Conservation (phyloP, 1,284 basidiomycete species). For the Ganoderma boninense region DNA sequence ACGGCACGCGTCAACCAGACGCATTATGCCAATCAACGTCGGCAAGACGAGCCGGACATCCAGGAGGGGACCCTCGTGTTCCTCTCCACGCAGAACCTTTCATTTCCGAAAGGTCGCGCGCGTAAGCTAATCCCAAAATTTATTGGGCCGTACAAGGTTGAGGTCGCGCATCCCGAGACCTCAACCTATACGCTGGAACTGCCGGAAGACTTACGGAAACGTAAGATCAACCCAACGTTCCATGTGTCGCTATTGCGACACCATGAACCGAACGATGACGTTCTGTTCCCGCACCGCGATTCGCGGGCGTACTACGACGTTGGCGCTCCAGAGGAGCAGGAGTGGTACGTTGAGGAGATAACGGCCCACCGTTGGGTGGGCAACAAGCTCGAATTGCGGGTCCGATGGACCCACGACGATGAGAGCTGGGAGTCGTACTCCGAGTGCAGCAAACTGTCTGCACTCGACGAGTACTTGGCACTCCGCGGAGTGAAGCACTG, state of each 20-base stretch:
- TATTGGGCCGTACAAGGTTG: slow-evolving; percentile 43
- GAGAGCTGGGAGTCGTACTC: slow-evolving; percentile 30
- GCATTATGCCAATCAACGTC: too few species aligned
- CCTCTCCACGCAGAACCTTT: too few species aligned
- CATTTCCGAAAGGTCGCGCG: slow-evolving; percentile 41
- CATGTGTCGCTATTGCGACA: slow-evolving; percentile 36
- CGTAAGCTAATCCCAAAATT: slow-evolving; percentile 43
- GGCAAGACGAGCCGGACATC: too few species aligned
- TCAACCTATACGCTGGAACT: slow-evolving; percentile 41
- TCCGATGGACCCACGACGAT: too few species aligned
- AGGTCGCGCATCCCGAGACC: slow-evolving; percentile 18
- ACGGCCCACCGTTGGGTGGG: slow-evolving; percentile 31
- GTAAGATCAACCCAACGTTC: slow-evolving; percentile 39
- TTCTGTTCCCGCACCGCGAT: slow-evolving; percentile 35
- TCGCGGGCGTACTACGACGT: slow-evolving; percentile 35
- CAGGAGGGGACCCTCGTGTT: too few species aligned
- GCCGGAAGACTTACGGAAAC: slow-evolving; percentile 31
- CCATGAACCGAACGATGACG: slow-evolving; percentile 35
- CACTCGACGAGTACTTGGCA: too few species aligned
- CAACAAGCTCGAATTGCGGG: slow-evolving; percentile 26
- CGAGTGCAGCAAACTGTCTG: slow-evolving; percentile 30
- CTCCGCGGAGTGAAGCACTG: too few species aligned
- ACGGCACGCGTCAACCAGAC: too few species aligned
- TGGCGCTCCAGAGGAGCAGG: slow-evolving; percentile 30
- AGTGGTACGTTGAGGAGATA: slow-evolving; percentile 35